Conservation (phyloP, 306 rosid species). For the Sophora flavescens region DNA sequence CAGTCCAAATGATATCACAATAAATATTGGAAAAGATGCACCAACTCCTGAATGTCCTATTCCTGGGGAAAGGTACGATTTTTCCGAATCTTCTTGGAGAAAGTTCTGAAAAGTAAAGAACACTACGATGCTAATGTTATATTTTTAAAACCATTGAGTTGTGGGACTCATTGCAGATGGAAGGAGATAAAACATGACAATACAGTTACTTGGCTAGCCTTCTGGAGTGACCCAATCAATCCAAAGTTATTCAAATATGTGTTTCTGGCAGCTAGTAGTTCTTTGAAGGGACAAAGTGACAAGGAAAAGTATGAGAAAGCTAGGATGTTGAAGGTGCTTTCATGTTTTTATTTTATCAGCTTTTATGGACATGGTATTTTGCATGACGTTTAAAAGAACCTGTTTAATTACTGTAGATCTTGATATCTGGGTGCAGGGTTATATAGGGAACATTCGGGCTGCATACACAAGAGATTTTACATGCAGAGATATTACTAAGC, state of each 20-base stretch:
- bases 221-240: conserved; percentile 94
- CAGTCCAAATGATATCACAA: conserved; percentile 80
- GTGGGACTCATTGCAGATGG: conserved; percentile 73
- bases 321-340: conserved; percentile 83
- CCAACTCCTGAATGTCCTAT: conserved; percentile 95
- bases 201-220: conserved; percentile 97
- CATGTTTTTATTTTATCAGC: conserved; percentile 29
- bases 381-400: conserved; percentile 35
- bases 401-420: conserved; percentile 27
- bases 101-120: background rate
- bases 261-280: conserved; percentile 97
- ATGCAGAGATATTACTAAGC: conserved; percentile 71
- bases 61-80: conserved; percentile 81
- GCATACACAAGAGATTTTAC: conserved; percentile 88
- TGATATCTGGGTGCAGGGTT: conserved; percentile 67
- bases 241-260: conserved; percentile 93
- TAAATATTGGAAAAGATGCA: conserved; percentile 88
- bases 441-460: conserved; percentile 82
- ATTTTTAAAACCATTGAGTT: conserved; percentile 24
- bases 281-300: conserved; percentile 99
- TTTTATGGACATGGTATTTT: conserved; percentile 28
- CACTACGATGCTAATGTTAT: background rate
- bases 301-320: conserved; percentile 99
- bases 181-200: conserved; percentile 92
- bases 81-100: conserved; percentile 28